Percentiles rank a stretch among this genome's conserved stretches.
Conservation (phyloP, 345 rosid genomes). For the Gossypium herbaceum region DNA sequence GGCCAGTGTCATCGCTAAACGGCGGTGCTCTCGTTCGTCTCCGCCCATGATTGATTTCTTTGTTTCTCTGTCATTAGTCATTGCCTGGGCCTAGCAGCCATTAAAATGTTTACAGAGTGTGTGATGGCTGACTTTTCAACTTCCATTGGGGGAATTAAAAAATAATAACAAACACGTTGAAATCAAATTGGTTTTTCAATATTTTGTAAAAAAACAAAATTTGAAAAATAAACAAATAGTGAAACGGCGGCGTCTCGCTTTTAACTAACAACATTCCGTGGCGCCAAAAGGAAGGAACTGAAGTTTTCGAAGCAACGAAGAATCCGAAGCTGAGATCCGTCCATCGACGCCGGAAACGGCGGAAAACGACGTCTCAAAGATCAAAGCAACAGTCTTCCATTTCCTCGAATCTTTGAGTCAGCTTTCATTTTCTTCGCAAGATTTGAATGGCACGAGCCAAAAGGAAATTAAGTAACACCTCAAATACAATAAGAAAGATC, state of each 20-base stretch:
- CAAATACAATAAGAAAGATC: too few relatives aligned
- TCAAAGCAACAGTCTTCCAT: conserved; percentile 9
- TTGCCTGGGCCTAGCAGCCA: not conserved
- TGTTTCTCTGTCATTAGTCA: not conserved
- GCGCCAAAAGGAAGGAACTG: not conserved
- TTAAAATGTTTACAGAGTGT: conserved; percentile 9
- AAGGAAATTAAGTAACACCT: too few relatives aligned
- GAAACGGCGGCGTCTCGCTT: not conserved
- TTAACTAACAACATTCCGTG: not conserved
- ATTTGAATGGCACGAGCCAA: too few relatives aligned
- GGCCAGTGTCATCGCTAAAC: not conserved
- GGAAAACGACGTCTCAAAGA: conserved; percentile 19
- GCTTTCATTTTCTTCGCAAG: not conserved
- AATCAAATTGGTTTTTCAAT: not conserved
- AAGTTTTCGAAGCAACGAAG: not conserved
- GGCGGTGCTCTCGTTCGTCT: not conserved
- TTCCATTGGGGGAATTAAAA: not conserved
- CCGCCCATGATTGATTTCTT: conserved; percentile 3
- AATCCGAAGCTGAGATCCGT: not conserved
- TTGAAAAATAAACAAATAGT: not conserved
- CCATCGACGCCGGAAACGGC: conserved; percentile 12
- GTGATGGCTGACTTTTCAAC: conserved; percentile 3
- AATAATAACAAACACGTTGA: not conserved
- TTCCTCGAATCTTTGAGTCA: conserved; percentile 11
- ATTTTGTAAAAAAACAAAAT: not conserved